These are phyloP conservation scores for Glomus cerebriforme DNA, from an alignment of 192 early-diverging fungal genomes.

Conservation along the genomic window DNA sequence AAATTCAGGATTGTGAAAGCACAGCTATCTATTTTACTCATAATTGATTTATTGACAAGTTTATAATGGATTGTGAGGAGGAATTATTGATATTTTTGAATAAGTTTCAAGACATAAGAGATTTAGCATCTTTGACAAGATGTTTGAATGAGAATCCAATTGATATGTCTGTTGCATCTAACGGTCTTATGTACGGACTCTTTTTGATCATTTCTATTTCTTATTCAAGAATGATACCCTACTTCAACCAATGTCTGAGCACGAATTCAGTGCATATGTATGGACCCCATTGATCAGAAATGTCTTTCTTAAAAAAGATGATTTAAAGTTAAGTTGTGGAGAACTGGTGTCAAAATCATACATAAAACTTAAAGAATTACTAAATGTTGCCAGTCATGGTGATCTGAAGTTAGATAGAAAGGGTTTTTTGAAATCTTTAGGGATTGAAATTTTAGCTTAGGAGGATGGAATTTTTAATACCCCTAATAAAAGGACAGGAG, in stretches of 20 bases:
- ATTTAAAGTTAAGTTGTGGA: slow-evolving; percentile 6
- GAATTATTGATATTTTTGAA: slow-evolving; percentile 1
- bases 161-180: background rate
- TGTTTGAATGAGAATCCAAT: too few relatives aligned
- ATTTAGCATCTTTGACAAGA: slow-evolving; percentile 8
- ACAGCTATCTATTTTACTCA: background rate
- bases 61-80: background rate
- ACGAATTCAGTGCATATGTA: slow-evolving; percentile 8
- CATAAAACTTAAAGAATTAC: background rate
- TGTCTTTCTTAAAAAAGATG: background rate
- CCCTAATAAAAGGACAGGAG: background rate
- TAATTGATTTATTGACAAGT: too few relatives aligned
- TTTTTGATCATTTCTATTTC: slow-evolving; percentile 14
- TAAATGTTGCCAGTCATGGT: background rate
- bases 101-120: background rate
- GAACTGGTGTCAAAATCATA: background rate
- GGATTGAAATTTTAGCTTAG: background rate
- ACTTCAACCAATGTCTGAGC: slow-evolving; percentile 1
- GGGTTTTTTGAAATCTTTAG: background rate
- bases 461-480: slow-evolving; percentile 7
- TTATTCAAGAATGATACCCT: slow-evolving; percentile 19
- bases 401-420: background rate
- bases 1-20: background rate
- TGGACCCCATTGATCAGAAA: slow-evolving; percentile 20
- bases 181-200: background rate